phyloP scores from a whole-genome alignment of 1,284 basidiomycete genomes.

The Leccinum pachyderme region DNA sequence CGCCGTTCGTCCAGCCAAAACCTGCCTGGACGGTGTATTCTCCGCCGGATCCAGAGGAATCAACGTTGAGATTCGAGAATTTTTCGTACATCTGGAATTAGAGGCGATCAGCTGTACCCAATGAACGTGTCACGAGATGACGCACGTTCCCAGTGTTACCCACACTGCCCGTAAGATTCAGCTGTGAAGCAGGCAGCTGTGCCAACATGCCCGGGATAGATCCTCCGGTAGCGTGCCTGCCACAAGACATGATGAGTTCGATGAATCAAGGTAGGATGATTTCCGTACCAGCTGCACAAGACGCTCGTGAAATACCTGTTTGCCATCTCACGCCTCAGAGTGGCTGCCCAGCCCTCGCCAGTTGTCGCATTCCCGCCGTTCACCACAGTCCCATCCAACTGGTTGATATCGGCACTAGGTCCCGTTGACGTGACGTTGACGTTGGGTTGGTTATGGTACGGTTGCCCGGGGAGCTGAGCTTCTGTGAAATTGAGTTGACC shows the following conservation, averaged over 20 bases:
- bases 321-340: slow-evolving; percentile 68
- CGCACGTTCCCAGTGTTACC: slow-evolving; percentile 71
- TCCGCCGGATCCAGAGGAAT: slow-evolving; percentile 82
- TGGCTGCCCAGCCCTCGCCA: slow-evolving; percentile 66
- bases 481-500: slow-evolving; percentile 76
- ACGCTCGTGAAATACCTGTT: slow-evolving; percentile 82
- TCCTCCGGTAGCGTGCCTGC: slow-evolving; percentile 75
- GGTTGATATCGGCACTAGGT: slow-evolving; percentile 58
- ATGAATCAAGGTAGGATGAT: not conserved
- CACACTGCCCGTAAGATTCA: slow-evolving; percentile 72
- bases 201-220: slow-evolving; percentile 68
- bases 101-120: not conserved
- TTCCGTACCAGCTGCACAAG: slow-evolving; percentile 81
- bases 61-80: slow-evolving; percentile 72
- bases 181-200: slow-evolving; percentile 64
- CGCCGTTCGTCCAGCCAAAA: slow-evolving; percentile 93
- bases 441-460: slow-evolving; percentile 41
- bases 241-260: slow-evolving; percentile 29
- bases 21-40: slow-evolving; percentile 83
- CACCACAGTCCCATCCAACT: slow-evolving; percentile 56
- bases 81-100: slow-evolving; percentile 83
- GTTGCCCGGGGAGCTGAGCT: slow-evolving; percentile 66
- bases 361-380: slow-evolving; percentile 69
- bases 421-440: slow-evolving; percentile 55
- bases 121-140: slow-evolving; percentile 16